phyloP scores from a whole-genome alignment of 1,139 yeast species.

The Yamadazyma membranifaciens region DNA sequence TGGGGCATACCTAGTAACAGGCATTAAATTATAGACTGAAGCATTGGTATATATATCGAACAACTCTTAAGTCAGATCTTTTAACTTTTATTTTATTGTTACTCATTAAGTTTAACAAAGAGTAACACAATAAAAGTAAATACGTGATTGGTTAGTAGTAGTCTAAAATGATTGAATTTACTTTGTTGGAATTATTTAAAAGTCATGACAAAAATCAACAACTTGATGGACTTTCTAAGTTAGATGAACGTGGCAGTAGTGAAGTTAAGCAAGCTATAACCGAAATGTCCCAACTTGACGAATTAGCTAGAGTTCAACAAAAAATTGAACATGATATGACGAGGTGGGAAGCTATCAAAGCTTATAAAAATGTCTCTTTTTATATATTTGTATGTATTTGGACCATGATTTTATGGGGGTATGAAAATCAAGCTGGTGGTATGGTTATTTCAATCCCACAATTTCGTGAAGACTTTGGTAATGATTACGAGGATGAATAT shows the following conservation, averaged over 20 bases:
- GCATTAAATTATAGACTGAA: no score
- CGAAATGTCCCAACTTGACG: no score
- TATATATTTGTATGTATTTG: conserved; percentile 3
- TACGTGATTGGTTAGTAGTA: no score
- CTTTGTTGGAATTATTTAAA: conserved; percentile 1
- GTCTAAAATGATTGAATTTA: conserved; percentile 6
- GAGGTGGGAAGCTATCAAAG: conserved; percentile 4
- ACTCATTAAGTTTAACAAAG: no score
- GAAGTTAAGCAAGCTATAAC: not conserved
- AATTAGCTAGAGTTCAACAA: conserved; percentile 3
- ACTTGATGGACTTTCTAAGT: not conserved
- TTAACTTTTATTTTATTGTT: no score
- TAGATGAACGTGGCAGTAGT: not conserved
- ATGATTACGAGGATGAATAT: conserved; percentile 4
- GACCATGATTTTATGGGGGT: conserved; percentile 9
- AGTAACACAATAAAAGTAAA: no score
- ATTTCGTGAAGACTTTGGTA: conserved; percentile 29
- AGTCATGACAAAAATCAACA: not conserved
- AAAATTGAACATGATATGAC: conserved; percentile 2
- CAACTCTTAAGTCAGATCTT: no score
- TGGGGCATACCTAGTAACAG: no score
- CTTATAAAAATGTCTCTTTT: conserved; percentile 2
- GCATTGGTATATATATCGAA: no score
- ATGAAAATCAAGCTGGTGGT: conserved; percentile 23
- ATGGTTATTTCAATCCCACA: conserved; percentile 20